Base-by-base conservation (phyloP, 345 rosid genomes). In the Lagerstroemia speciosa region DNA sequence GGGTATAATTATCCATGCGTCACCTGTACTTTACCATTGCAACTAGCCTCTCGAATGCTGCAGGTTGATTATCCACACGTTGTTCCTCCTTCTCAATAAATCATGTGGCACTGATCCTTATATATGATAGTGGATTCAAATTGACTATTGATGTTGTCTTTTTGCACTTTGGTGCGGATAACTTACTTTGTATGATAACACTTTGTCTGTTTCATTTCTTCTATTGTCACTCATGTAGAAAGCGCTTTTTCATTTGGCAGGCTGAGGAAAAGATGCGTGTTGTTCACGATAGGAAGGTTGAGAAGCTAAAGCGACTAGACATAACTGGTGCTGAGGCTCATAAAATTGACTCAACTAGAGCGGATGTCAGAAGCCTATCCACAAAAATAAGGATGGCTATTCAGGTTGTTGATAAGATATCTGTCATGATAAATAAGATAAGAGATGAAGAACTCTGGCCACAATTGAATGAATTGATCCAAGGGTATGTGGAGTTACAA, bases 371-470 rank as follows among this genome's bases (percentile, higher is more conserved):
- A 83, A 78, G 41, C 69, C 79, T 95, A 71, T 92, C 98, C 1
- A 85, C 93, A 32, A 95, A 92, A 74, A 92, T 92, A 70, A 79
- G 85, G 72, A 88, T 95, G 68, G 89, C 98, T 61, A 88, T 95
- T 84, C 91, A 95, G 55, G 84, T 87, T 57, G 97, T 95, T 6
- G 97, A 95, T 74, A 95, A 82, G 82, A 83, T 87, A 69, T 90
- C 99, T 1, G 80, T 85, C 43, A 88, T 87, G 0, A 84, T 95
- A 69, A 95, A 82, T 76, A 95, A 86, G 87, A 92, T 92, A 61
- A 86, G 97, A 74, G 98, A 95, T 26, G 99, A 92, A 78, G 99
- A 95, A 72, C 78, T 95, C 6, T 95, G 98, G 97, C 99, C 98
- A 3, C 98, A 88, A 55, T 78, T 92, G 2, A 82, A 83, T 72